A percentile compares a stretch with the other conserved stretches of the same genome.
phyloP scores from a whole-genome alignment of 2,329 filamentous ascomycete genomes.

The Cercospora sp. region DNA sequence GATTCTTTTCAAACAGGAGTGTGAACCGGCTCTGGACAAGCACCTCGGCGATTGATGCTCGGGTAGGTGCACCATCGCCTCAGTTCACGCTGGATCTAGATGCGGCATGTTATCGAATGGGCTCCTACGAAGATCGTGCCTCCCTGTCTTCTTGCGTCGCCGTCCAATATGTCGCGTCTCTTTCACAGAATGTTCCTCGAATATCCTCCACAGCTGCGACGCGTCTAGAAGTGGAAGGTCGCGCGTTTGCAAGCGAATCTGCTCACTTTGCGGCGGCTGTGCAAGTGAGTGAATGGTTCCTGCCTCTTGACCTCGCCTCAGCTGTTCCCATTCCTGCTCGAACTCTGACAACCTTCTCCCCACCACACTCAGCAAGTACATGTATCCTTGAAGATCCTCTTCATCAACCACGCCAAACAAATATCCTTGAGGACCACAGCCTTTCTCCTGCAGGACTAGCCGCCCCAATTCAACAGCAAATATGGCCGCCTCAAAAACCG shows the following conservation, averaged over 20 bases:
- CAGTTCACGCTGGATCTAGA: background rate
- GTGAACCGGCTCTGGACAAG: background rate
- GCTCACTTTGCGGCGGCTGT: background rate
- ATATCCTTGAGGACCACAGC: background rate
- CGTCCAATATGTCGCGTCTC: background rate
- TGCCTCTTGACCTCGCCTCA: background rate
- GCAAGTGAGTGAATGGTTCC: background rate
- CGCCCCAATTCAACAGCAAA: background rate
- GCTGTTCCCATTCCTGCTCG: background rate
- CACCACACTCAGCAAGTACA: background rate
- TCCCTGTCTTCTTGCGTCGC: background rate
- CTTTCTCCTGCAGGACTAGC: background rate
- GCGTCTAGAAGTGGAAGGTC: background rate
- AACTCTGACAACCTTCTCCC: background rate
- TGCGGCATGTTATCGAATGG: background rate
- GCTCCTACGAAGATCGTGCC: background rate
- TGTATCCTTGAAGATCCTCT: background rate
- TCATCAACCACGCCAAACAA: background rate
- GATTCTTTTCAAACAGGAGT: background rate
- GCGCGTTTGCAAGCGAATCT: background rate
- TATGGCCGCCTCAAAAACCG: background rate
- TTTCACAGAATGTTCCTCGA: background rate
- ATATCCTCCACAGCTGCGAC: background rate
- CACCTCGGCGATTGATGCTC: background rate
- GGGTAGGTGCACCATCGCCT: background rate